Percentiles rank a stretch among this genome's conserved stretches.
Conservation (phyloP, 1,284 basidiomycete species). For the Cryptococcus deneoformans region DNA sequence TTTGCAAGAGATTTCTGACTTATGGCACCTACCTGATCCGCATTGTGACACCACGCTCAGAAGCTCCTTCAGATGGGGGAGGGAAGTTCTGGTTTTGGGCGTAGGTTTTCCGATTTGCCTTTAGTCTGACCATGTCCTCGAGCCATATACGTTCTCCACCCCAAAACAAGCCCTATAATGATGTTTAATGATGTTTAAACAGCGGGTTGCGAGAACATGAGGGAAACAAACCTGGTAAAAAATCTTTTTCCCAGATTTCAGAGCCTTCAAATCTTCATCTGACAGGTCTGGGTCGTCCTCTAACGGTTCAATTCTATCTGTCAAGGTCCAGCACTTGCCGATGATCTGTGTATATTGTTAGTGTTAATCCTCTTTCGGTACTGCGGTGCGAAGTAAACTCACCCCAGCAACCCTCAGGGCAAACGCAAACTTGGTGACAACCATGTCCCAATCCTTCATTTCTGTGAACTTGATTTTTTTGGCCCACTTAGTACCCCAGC, state of each 20-base stretch:
- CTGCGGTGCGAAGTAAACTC: slow-evolving; percentile 8
- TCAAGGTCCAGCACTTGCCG: slow-evolving; percentile 34
- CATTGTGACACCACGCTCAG: slow-evolving; percentile 25
- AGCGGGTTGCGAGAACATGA: too few species aligned
- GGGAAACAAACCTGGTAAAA: slow-evolving; percentile 46
- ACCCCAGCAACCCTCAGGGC: slow-evolving; percentile 33
- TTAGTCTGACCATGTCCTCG: slow-evolving; percentile 74
- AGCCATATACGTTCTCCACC: slow-evolving; percentile 84
- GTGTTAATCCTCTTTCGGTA: neutral
- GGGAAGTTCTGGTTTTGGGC: slow-evolving; percentile 10
- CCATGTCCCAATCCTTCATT: slow-evolving; percentile 28
- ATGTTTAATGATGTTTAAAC: too few species aligned
- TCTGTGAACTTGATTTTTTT: slow-evolving; percentile 28
- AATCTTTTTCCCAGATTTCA: neutral
- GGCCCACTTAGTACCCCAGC: slow-evolving; percentile 33
- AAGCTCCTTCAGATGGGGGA: slow-evolving; percentile 18
- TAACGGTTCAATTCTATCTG: slow-evolving; percentile 35
- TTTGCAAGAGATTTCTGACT: too few species aligned
- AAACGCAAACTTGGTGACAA: slow-evolving; percentile 25
- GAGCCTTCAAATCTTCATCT: slow-evolving; percentile 19
- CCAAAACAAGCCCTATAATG: slow-evolving; percentile 69
- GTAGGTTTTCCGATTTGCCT: slow-evolving; percentile 21
- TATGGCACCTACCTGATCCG: slow-evolving; percentile 27
- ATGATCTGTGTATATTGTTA: slow-evolving; percentile 20
- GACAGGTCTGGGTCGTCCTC: slow-evolving; percentile 18